Evolutionary conservation across 352 stramenopile genomes (phyloP), one percentile per base, ranked within the genome.

Genomic region (Phytophthora uliginosa): DNA sequence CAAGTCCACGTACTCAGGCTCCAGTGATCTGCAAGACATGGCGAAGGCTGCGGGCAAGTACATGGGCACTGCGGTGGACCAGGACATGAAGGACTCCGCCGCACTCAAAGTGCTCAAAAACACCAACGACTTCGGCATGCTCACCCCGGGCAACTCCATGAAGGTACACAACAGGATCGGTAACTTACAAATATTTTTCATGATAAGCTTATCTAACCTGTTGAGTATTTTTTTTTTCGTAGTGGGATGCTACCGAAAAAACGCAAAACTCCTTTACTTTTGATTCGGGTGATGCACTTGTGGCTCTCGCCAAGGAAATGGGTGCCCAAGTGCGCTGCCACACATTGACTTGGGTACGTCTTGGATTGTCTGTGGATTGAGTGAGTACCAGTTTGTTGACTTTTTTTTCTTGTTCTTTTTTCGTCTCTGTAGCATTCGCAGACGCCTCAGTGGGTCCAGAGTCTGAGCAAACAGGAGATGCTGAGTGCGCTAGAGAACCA

Each of bases 71-170:
- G 74, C 74, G 2, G 52, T 61, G 22, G 74, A 81, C 48, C 51
- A 73, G 33, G 68, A 73, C 42, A 60, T 68, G 26, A 76, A 66
- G 53, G 65, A 76, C 48, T 38, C 55, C 12, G 66, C 63, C 31
- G 64, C 60, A 4, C 66, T 73, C n/a, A 66, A 69, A 53, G 57
- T 66, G 8, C 65, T 81, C 42, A 69, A 78, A 63, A 76, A 78
- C 28, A 20, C 57, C 22, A 45, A 59, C 7, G 70, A 81, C 28
- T 81, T 78, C 15, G 70, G 74, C 38, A 81, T 81, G 74, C 28
- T 78, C 62, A 78, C 74, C 1, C 62, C 74, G 3, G 70, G 65
- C 12, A 81, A 81, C 58, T 59, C 69, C 45, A 77, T 79, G 73
- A 79, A 79, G 71, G 71, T 78, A 38, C 15, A n/a, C 4, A 22